These are phyloP conservation scores for Pythium oligandrum DNA, from an alignment of 352 stramenopile species.

Conservation along the genomic window DNA sequence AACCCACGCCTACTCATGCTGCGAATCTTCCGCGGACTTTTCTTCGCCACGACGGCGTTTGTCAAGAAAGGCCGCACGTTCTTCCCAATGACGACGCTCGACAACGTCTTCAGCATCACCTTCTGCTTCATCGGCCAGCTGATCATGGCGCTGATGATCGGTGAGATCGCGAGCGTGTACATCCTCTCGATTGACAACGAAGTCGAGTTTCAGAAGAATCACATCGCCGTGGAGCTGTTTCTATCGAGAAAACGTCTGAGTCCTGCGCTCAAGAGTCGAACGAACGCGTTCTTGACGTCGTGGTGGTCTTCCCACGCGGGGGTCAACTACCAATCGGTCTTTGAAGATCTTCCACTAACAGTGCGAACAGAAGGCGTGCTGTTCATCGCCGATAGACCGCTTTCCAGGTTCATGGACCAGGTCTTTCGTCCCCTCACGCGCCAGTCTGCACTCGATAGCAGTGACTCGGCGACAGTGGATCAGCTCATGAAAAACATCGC, in stretches of 20 bases:
- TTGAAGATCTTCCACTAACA: constrained; percentile 39
- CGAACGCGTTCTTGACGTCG: constrained; percentile 39
- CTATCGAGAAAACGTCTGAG: constrained; percentile 38
- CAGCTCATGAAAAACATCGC: constrained; percentile 37
- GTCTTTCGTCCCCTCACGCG: constrained; percentile 35
- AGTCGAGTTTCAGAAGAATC: constrained; percentile 67
- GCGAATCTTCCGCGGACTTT: constrained; percentile 41
- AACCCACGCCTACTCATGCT: constrained; percentile 29
- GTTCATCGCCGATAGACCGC: constrained; percentile 36
- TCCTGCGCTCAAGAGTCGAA: constrained; percentile 26
- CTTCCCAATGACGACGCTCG: constrained; percentile 28
- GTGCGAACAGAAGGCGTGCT: constrained; percentile 46
- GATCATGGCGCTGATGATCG: constrained; percentile 75
- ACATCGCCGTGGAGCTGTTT: constrained; percentile 51
- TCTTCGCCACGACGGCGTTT: constrained; percentile 49
- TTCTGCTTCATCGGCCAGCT: constrained; percentile 53
- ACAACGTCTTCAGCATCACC: constrained; percentile 46
- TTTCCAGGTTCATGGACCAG: constrained; percentile 32
- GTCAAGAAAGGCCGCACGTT: constrained; percentile 61
- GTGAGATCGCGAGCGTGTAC: constrained; percentile 61
- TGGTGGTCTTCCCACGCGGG: constrained; percentile 59
- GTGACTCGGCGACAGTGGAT: constrained; percentile 7
- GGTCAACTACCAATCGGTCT: constrained; percentile 53
- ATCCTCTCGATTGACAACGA: constrained; percentile 58
- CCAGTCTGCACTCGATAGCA: constrained; percentile 1